A percentile compares a stretch with the other conserved stretches of the same genome.
phyloP scores from a whole-genome alignment of 306 rosid genomes.

The Spatholobus suberectus region DNA sequence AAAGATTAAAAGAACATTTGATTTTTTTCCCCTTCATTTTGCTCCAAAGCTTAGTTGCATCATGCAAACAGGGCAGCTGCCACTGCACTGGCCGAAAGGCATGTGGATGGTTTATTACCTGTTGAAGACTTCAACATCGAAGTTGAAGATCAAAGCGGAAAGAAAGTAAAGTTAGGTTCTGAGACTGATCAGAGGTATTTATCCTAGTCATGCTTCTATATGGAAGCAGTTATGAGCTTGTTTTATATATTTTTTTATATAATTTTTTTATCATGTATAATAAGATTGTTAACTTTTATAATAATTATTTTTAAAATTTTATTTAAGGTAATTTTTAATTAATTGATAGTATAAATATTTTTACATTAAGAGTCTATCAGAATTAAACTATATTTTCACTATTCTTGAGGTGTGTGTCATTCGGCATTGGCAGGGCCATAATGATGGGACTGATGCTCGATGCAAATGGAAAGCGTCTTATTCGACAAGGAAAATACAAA shows the following conservation, averaged over 20 bases:
- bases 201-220: no score
- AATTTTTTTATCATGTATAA: no score
- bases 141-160: neutral
- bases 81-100: neutral
- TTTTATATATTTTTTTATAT: no score
- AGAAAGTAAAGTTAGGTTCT: neutral
- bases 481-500: neutral
- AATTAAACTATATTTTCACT: neutral
- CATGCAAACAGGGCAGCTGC: neutral
- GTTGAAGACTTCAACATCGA: neutral
- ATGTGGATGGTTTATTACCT: neutral
- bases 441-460: neutral
- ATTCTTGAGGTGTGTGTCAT: neutral
- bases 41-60: conserved; percentile 16
- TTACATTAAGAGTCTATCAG: no score
- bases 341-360: no score
- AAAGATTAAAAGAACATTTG: neutral
- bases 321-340: neutral
- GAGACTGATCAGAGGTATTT: neutral
- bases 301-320: neutral
- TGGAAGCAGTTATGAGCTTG: no score
- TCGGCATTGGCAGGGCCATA: neutral
- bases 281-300: no score
- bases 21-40: neutral
- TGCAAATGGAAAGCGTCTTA: neutral